A percentile compares a stretch with the other conserved stretches of the same genome.
These are phyloP conservation scores for Chamaenerion angustifolium DNA, from an alignment of 345 rosid species.

Conservation along the genomic window DNA sequence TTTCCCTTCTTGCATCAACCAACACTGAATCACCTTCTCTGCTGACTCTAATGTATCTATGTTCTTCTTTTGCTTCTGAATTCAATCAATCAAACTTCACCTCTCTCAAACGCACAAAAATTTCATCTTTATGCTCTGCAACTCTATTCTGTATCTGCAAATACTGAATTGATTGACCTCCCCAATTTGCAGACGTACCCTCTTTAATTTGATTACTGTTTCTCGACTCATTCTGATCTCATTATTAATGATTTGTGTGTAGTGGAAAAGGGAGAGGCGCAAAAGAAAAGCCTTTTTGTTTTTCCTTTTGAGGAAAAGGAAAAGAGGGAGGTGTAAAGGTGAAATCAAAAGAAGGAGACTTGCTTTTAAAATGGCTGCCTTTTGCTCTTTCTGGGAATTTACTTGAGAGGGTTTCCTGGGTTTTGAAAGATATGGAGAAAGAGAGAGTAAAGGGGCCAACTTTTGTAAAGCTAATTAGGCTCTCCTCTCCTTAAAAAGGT, in stretches of 20 bases:
- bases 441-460: slow-evolving; percentile 1
- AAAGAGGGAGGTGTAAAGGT: not conserved
- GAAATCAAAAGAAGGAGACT: slow-evolving; percentile 1
- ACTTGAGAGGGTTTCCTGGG: slow-evolving; percentile 5
- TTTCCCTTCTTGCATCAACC: not conserved
- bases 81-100: too few species aligned
- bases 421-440: not conserved
- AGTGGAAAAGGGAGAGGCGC: not conserved
- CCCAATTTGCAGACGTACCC: too few species aligned
- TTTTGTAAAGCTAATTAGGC: not conserved
- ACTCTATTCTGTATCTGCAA: too few species aligned
- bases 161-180: too few species aligned
- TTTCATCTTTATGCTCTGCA: too few species aligned
- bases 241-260: not conserved
- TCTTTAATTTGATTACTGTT: not conserved
- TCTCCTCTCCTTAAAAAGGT: slow-evolving; percentile 5
- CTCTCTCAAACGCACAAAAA: too few species aligned
- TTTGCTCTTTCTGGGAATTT: slow-evolving; percentile 8
- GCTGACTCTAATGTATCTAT: not conserved
- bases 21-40: not conserved
- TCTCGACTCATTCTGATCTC: not conserved
- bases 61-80: too few species aligned
- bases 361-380: slow-evolving; percentile 1
- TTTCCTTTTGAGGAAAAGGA: slow-evolving; percentile 1
- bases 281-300: too few species aligned